Percentiles rank a stretch among this genome's conserved stretches.
Conservation (phyloP, 176 grass and related monocot genomes). For the Oryza officinalis region DNA sequence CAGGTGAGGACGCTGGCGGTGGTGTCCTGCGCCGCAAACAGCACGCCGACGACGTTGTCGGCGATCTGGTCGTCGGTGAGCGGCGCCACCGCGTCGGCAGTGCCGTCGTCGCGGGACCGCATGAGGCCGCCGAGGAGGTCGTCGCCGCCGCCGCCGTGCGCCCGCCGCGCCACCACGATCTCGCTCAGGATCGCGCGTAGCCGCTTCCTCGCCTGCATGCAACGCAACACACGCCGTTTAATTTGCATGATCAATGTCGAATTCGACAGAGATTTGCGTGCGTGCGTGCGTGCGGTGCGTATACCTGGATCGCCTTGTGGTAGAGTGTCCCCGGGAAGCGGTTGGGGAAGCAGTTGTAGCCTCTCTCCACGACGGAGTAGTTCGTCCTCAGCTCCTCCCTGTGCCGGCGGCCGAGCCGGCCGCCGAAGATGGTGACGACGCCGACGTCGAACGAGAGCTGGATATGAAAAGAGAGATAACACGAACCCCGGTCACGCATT, state of each 20-base stretch:
- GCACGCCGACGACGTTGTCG: slow-evolving; percentile 63
- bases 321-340: slow-evolving; percentile 41
- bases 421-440: slow-evolving; percentile 51
- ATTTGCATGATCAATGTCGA: not conserved
- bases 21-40: slow-evolving; percentile 76
- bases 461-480: not conserved
- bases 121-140: slow-evolving; percentile 51
- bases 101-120: slow-evolving; percentile 30
- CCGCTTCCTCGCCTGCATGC: slow-evolving; percentile 45
- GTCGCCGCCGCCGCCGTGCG: not conserved
- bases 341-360: slow-evolving; percentile 69
- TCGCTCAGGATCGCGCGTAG: slow-evolving; percentile 33
- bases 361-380: slow-evolving; percentile 55
- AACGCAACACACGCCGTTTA: not conserved
- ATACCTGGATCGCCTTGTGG: slow-evolving; percentile 67
- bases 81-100: slow-evolving; percentile 35
- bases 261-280: not conserved
- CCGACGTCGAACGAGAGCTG: slow-evolving; percentile 69
- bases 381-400: slow-evolving; percentile 46
- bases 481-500: not conserved
- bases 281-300: not conserved
- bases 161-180: slow-evolving; percentile 30
- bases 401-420: slow-evolving; percentile 4
- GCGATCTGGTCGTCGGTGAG: slow-evolving; percentile 57
- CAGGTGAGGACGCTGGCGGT: slow-evolving; percentile 71